Evolutionary conservation across 768 basidiomycete species (phyloP).

Genomic region (Boletus subparvulus): DNA sequence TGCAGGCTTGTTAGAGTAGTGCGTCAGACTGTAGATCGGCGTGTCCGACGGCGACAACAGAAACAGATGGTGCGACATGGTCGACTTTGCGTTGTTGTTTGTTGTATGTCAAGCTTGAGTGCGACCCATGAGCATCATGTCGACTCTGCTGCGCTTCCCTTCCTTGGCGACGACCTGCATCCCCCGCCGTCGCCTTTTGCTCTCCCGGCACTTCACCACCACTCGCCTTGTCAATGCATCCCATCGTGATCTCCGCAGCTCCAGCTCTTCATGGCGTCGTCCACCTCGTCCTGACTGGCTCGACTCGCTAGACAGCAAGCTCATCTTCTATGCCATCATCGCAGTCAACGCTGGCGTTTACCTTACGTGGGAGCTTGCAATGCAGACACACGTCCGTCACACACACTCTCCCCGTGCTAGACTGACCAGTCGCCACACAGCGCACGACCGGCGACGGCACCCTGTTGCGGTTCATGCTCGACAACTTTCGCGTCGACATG

Average conservation of each 20-base stretch:
- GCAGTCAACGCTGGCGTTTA: conserved; percentile 64
- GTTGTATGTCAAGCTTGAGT: conserved; percentile 2
- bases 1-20: conserved; percentile 75
- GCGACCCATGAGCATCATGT: background rate
- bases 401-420: conserved; percentile 5
- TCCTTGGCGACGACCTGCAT: background rate
- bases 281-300: conserved; percentile 37
- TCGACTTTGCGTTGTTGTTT: conserved; percentile 10
- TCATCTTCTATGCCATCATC: conserved; percentile 64
- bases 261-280: conserved; percentile 27
- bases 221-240: conserved; percentile 21
- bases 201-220: conserved; percentile 17
- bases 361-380: conserved; percentile 51
- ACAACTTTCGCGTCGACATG: conserved; percentile 66
- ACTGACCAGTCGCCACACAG: conserved; percentile 15
- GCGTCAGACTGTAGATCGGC: conserved; percentile 80
- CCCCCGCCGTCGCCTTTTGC: background rate
- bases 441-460: conserved; percentile 40
- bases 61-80: conserved; percentile 87
- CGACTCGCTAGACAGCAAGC: conserved; percentile 51
- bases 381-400: conserved; percentile 34
- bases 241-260: conserved; percentile 17
- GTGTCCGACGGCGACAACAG: conserved; percentile 84
- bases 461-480: conserved; percentile 48
- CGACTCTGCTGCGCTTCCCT: conserved; percentile 3